phyloP scores from a whole-genome alignment of 108 stramenopile genomes.

The Stephanodiscus minutulus region DNA sequence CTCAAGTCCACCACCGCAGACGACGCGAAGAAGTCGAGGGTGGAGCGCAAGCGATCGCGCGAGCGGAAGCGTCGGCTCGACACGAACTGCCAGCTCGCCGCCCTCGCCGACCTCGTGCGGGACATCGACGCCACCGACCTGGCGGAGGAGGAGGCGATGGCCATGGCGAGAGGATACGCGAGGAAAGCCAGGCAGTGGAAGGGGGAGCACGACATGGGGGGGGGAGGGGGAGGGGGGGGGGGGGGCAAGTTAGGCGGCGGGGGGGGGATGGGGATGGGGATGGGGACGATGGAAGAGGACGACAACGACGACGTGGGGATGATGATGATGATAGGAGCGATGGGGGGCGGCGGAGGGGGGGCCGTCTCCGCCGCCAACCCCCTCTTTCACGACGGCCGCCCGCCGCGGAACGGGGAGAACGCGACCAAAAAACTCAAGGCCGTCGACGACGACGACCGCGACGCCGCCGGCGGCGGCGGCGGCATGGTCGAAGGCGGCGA shows the following conservation, averaged over 20 bases:
- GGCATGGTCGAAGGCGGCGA: not conserved
- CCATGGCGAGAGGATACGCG: not conserved
- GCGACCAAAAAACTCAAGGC: not conserved
- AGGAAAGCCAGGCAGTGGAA: not conserved
- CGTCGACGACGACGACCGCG: not conserved
- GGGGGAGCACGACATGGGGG: too few species aligned
- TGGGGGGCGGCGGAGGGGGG: not conserved
- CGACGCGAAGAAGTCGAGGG: constrained; percentile 54
- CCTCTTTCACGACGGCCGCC: not conserved
- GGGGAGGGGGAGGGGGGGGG: not conserved
- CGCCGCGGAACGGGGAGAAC: not conserved
- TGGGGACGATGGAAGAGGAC: not conserved
- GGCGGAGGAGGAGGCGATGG: constrained; percentile 31
- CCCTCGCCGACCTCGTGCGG: constrained; percentile 64
- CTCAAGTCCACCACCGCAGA: too few species aligned
- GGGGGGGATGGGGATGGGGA: not conserved
- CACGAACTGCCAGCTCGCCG: constrained; percentile 75
- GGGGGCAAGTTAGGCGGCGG: not conserved
- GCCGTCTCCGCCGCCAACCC: not conserved
- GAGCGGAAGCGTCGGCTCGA: constrained; percentile 81
- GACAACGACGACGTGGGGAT: not conserved
- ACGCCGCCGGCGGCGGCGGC: not conserved
- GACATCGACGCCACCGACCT: constrained; percentile 69
- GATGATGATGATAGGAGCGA: not conserved
- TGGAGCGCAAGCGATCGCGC: constrained; percentile 80